Evolutionary conservation across 495 filamentous ascomycete genomes (phyloP), one percentile per base, ranked within the genome.

Genomic region (Tuber borchii): DNA sequence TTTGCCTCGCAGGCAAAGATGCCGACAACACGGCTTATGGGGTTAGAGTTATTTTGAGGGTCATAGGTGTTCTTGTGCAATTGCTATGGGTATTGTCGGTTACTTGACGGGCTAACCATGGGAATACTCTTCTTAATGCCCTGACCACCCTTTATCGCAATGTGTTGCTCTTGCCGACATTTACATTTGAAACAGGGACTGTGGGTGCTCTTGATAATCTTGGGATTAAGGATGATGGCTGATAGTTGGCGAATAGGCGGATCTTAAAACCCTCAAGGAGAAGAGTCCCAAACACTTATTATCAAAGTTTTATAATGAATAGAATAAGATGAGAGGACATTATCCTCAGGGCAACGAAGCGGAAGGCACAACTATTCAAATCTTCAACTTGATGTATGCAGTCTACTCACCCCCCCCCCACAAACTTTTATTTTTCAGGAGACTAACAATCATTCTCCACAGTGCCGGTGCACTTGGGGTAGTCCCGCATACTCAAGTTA

Each of bases 1-100:
- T 82, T 22, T 82, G 80, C 19, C 74, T 73, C 3, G 81, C 80
- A 5, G 81, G 81, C 37, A 71, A 78, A 46, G 81, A 82, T 70
- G 37, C 61, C 2, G 75, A 75, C 42, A 34, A 51, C 39, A 76
- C 80, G 12, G 40, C 80, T 16, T 73, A 44, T 40, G 75, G 80
- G 19, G 22, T 78, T 17, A 79, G 80, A 5, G 34, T 82, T 31
- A 75, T 82, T 12, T 70, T 82, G 22, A 71, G 74, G n/a, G 75
- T 76, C 17, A 78, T 82, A 37, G 81, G 81, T 34, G 17, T 19
- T 20, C 72, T 82, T n/a, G 73, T 82, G 71, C 65, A 75, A 10
- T 61, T 80, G 37, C 77, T 77, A 16, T 76, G 80, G 26, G 65
- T 78, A 3, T 74, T 82, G 31, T 10, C 74, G 40, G 56, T 82